Evolutionary conservation across 495 filamentous ascomycete genomes (phyloP), one percentile per base, ranked within the genome.

Genomic region (Hypoxylon trugodes): DNA sequence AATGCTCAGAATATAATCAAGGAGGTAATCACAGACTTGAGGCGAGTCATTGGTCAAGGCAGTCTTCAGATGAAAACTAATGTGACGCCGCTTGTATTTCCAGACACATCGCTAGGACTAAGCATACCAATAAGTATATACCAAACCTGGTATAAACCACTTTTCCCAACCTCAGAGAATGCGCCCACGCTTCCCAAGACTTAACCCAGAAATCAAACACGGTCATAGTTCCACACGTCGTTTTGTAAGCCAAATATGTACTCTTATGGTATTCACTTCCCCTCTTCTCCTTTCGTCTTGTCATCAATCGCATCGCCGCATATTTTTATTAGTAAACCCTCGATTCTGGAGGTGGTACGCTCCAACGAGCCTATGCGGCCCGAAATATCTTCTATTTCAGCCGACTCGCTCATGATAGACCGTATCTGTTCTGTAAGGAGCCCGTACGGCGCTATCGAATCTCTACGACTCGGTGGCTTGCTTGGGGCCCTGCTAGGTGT

Each of bases 391-490:
- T 43, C 68, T 30, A 73, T 54, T 55, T 79, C 77, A 33, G 74
- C 64, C 13, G 70, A 73, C 35, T 79, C 77, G 43, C 69, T 70
- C 64, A 80, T 67, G 47, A 75, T 57, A 1, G 72, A 61, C 30
- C 68, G 73, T 47, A 79, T 47, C 61, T 79, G 75, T 1, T 72
- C 71, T 24, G 70, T 59, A 10, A 81, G 46, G 1, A 69, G 68
- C 0, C 76, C 50, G 28, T 68, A 82, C 12, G 79, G 76, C 22
- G 74, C 74, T 49, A 80, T 77, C 48, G 78, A 81, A 62, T 82
- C 79, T 26, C 80, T 73, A 25, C 80, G 72, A 53, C 66, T 74
- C 6, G 69, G 53, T 10, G 72, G 24, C 38, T 74, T 74, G 5
- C 8, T n/a, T 13, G 30, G n/a, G n/a, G n/a, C n/a, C n/a, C n/a